phyloP scores from a whole-genome alignment of 73 alveolate species.

The Paramecium sexaurelia region DNA sequence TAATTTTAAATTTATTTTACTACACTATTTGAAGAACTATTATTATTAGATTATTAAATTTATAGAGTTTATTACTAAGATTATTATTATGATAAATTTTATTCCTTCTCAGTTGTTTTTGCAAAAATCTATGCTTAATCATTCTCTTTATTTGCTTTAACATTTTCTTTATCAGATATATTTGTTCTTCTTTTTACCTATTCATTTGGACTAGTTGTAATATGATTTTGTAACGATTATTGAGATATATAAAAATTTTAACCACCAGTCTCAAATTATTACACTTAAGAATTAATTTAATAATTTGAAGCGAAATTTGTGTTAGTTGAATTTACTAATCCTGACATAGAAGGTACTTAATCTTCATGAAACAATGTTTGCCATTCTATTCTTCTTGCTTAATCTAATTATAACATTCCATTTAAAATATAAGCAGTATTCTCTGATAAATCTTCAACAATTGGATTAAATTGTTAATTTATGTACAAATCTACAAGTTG shows the following conservation, averaged over 20 bases:
- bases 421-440: neutral
- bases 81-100: neutral
- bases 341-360: constrained; percentile 39
- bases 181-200: constrained; percentile 21
- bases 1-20: neutral
- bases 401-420: constrained; percentile 48
- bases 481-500: neutral
- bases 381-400: constrained; percentile 50
- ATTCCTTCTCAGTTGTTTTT: neutral
- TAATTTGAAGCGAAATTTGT: constrained; percentile 47
- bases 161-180: constrained; percentile 27
- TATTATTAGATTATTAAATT: neutral
- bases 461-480: neutral
- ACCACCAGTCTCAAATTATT: constrained; percentile 48
- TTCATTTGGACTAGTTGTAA: constrained; percentile 48
- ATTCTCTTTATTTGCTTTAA: neutral
- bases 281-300: constrained; percentile 43
- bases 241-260: constrained; percentile 43
- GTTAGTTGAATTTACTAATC: neutral
- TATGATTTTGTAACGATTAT: constrained; percentile 2
- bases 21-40: neutral
- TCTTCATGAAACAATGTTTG: constrained; percentile 35
- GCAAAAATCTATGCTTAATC: neutral
- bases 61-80: neutral
- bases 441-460: constrained; percentile 34